Base-by-base conservation (phyloP, 805 yeast genomes). In the Ogataea pignaliae region DNA sequence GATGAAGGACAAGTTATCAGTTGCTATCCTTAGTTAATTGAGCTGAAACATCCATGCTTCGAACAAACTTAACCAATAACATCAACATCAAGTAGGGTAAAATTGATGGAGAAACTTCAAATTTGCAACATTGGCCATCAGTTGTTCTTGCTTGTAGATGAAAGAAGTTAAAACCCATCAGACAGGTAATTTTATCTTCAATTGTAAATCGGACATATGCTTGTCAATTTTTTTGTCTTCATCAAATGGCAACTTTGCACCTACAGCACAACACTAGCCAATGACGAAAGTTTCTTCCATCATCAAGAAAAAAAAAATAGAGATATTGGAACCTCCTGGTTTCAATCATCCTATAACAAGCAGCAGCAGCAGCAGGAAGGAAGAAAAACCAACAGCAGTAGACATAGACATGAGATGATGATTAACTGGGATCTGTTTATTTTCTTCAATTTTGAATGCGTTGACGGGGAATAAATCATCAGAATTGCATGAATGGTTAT, bases 401-500 rank as follows among this genome's bases (percentile, higher is more conserved):
- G 26, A 21, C 26, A 21, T 21, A 21, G 26, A 21, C 26, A 21
- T 21, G 26, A 21, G 4, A 21, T 21, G 26, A n/a, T n/a, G 26
- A 21, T 21, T 7, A 21, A 21, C 26, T 5, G 26, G 7, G 4
- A 21, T n/a, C 26, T 21, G 26, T 21, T 21, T 21, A 4, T 21
- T 21, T 21, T 21, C 26, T 21, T 21, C 26, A 5, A 4, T 21
- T 21, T 21, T 21, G 26, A 7, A 5, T 21, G 26, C 7, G 26
- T 21, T 21, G 26, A 21, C 10, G 36, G 33, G 14, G 33, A 28
- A 18, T 17, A 33, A 41, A 31, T 48, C 54, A 52, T 63, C 82
- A 88, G 96, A 73, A 72, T 75, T 65, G 97, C 97, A 89, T 89
- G 97, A 90, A 89, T 89, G 97, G 97, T 85, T 75, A 63, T 70